A percentile compares a stretch with the other conserved stretches of the same genome.
Evolutionary conservation across 805 yeast species (phyloP).

Genomic region (Kazachstania psychrophila): DNA sequence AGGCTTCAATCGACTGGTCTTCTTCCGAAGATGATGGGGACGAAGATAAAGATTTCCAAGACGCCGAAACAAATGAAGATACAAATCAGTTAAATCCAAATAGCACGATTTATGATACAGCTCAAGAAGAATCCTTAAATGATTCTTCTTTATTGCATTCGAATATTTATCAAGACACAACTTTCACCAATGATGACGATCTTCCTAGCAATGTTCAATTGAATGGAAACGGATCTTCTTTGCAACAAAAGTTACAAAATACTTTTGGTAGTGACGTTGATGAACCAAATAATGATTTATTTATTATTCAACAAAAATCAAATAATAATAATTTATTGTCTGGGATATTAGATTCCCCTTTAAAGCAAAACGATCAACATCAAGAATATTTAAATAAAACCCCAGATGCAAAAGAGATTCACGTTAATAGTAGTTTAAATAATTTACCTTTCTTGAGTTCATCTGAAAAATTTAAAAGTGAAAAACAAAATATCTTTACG

Average conservation of each 20-base stretch:
- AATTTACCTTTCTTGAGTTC: too few relatives aligned
- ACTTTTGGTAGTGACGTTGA: background rate
- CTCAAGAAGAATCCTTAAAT: too few relatives aligned
- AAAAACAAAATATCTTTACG: too few relatives aligned
- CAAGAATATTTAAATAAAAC: too few relatives aligned
- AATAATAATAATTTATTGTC: background rate
- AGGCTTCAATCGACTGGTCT: constrained; percentile 80
- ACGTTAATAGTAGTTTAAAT: too few relatives aligned
- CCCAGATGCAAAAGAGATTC: too few relatives aligned
- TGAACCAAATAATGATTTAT: background rate
- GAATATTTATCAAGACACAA: background rate
- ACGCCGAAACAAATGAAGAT: background rate
- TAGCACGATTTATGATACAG: too few relatives aligned
- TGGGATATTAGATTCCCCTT: background rate
- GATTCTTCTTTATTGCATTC: too few relatives aligned
- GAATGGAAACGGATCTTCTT: background rate
- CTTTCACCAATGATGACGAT: too few relatives aligned
- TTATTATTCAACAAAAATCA: background rate
- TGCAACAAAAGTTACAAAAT: constrained; percentile 1
- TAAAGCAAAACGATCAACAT: background rate
- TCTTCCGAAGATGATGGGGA: constrained; percentile 53
- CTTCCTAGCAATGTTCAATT: too few relatives aligned
- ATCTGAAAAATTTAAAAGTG: too few relatives aligned
- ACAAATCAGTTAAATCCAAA: too few relatives aligned
- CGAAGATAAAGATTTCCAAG: constrained; percentile 2